A percentile compares a stretch with the other conserved stretches of the same genome.
These are phyloP conservation scores for Plasmopara muralis DNA, from an alignment of 352 stramenopile species.

Conservation along the genomic window DNA sequence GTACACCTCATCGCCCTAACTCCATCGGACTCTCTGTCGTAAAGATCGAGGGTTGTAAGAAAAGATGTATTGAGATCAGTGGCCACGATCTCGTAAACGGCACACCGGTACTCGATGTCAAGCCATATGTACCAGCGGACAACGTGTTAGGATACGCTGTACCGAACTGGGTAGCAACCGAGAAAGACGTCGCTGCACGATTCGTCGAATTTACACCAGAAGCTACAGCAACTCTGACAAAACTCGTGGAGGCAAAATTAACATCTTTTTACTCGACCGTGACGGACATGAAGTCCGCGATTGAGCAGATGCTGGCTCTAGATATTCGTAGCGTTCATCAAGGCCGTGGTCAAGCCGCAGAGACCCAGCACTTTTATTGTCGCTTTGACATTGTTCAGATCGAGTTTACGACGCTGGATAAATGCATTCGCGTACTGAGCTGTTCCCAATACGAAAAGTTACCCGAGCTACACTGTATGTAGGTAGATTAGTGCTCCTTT, in stretches of 20 bases:
- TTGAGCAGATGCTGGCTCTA: constrained; percentile 75
- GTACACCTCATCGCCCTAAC: constrained; percentile 95
- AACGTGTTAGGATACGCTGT: constrained; percentile 48
- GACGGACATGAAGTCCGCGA: constrained; percentile 46
- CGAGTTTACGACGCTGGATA: constrained; percentile 64
- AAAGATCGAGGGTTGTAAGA: constrained; percentile 84
- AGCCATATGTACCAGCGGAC: constrained; percentile 94
- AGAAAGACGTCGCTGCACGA: constrained; percentile 38
- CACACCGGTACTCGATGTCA: constrained; percentile 97
- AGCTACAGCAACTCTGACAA: constrained; percentile 32
- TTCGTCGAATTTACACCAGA: constrained; percentile 47
- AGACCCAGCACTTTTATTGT: constrained; percentile 58
- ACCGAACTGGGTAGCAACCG: constrained; percentile 62
- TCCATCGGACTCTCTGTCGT: constrained; percentile 89
- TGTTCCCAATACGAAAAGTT: constrained; percentile 32
- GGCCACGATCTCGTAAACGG: constrained; percentile 94
- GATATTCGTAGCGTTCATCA: constrained; percentile 83
- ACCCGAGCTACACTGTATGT: constrained; percentile 3
- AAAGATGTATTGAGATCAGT: constrained; percentile 83
- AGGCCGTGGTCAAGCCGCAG: constrained; percentile 46
- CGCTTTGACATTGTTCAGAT: constrained; percentile 73
- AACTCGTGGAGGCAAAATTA: constrained; percentile 35
- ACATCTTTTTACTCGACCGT: constrained; percentile 62
- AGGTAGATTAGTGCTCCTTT: background rate
- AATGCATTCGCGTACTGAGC: constrained; percentile 55